Base-by-base conservation (phyloP, 2,329 filamentous ascomycete species). In the Davidsoniella neocaledoniae region DNA sequence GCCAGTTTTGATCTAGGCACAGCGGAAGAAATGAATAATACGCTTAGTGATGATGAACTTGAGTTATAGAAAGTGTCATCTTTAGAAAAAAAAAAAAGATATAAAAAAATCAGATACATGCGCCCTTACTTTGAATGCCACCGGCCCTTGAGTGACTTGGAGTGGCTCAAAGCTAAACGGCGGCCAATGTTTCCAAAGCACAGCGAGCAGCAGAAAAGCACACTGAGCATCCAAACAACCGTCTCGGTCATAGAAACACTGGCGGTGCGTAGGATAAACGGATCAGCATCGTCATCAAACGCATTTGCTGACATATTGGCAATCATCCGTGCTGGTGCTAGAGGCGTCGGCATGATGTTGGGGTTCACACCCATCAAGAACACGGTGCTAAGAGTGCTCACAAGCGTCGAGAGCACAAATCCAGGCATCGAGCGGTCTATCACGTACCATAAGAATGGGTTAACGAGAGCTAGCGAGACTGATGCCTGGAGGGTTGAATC, bases 131-230 rank as follows among this genome's bases (percentile, higher is more conserved):
- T 33, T 19, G 21, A 16, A 19, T 38, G 39, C 69, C 68, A 72
- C 40, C 72, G 60, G 2, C 68, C 68, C 52, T 64, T 66, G n/a
- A 59, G 36, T 17, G 59, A 62, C 1, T 64, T 63, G n/a, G 64
- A 63, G 50, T 59, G 61, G 19, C 66, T 71, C 55, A 77, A 65
- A n/a, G 81, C 79, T 55, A 96, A 66, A 54, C 85, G 73, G 55
- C 91, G 73, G 10, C 91, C 91, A 60, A 98, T 86, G 61, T 94
- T 96, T 9, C 91, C 91, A 69, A 98, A 95, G 65, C 88, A 95
- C 8, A 96, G 77, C 57, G 86, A 87, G 59, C 86, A 93, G 65
- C 91, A 95, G 62, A 95, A 98, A 46, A 98, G 66, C 23, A 96
- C 87, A 60, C 86, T 94, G 21, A 90, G 72, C 59, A 94, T 82